phyloP scores from a whole-genome alignment of 2,329 filamentous ascomycete species.

The Colletotrichum orbiculare region DNA sequence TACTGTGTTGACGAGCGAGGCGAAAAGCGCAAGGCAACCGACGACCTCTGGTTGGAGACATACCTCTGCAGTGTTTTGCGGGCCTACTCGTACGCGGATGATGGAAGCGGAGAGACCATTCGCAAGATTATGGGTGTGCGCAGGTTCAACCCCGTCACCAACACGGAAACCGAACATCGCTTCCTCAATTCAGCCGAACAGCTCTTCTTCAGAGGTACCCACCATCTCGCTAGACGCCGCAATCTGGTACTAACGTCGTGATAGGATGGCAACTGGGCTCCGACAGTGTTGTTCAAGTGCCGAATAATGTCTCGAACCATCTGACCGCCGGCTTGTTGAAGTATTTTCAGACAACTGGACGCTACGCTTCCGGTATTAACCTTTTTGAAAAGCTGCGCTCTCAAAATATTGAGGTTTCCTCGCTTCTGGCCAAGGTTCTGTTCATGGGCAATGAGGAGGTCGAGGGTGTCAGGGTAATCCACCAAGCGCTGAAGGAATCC shows the following conservation, averaged over 20 bases:
- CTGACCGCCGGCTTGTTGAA: slow-evolving; percentile 91
- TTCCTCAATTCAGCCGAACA: slow-evolving; percentile 95
- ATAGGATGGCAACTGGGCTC: slow-evolving; percentile 94
- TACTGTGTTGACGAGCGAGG: slow-evolving; percentile 98
- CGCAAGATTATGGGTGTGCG: slow-evolving; percentile 97
- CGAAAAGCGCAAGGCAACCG: slow-evolving; percentile 91
- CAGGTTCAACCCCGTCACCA: slow-evolving; percentile 96
- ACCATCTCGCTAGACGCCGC: background rate
- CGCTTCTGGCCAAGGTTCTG: slow-evolving; percentile 88
- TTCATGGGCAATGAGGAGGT: slow-evolving; percentile 98
- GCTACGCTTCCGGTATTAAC: slow-evolving; percentile 95
- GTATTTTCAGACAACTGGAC: slow-evolving; percentile 95
- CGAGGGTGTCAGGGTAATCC: slow-evolving; percentile 88
- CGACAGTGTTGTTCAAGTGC: slow-evolving; percentile 96
- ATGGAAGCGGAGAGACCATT: slow-evolving; percentile 93
- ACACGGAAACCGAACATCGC: slow-evolving; percentile 96
- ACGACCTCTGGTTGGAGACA: slow-evolving; percentile 96
- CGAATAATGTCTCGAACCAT: slow-evolving; percentile 96
- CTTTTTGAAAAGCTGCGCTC: slow-evolving; percentile 95
- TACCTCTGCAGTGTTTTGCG: slow-evolving; percentile 95
- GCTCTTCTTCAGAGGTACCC: slow-evolving; percentile 88
- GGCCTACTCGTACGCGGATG: slow-evolving; percentile 96
- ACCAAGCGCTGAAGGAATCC: slow-evolving; percentile 88
- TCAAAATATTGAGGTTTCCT: slow-evolving; percentile 93
- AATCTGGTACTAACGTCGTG: slow-evolving; percentile 37